phyloP scores from a whole-genome alignment of 108 stramenopile genomes.

The Conticribra guillardii region DNA sequence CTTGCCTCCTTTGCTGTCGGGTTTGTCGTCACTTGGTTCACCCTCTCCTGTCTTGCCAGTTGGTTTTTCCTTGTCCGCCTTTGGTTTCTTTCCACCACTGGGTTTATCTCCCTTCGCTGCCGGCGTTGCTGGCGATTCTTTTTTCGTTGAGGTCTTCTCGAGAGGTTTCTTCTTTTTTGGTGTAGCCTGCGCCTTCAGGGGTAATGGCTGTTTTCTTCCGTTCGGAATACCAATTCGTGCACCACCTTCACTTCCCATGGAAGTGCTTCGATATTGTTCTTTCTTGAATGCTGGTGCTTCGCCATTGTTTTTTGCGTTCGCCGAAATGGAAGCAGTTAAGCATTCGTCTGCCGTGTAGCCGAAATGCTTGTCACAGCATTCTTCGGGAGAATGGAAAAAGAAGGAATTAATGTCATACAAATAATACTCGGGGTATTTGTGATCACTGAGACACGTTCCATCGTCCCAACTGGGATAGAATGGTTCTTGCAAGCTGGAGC shows the following conservation, averaged over 20 bases:
- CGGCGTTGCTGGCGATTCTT: not conserved
- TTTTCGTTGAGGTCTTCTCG: conserved; percentile 3
- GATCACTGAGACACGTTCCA: conserved; percentile 34
- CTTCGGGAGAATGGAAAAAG: conserved; percentile 33
- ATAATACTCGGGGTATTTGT: conserved; percentile 35
- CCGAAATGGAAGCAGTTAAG: not conserved
- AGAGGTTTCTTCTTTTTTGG: not conserved
- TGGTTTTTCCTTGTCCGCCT: not conserved
- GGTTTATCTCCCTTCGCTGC: not conserved
- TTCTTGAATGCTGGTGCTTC: not conserved
- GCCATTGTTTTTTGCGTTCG: not conserved
- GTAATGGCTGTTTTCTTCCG: not conserved
- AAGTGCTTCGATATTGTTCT: not conserved
- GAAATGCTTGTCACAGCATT: conserved; percentile 38
- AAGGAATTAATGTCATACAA: conserved; percentile 38
- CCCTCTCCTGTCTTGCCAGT: not conserved
- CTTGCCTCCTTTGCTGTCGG: not conserved
- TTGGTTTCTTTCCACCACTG: not conserved
- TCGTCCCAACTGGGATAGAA: conserved; percentile 32
- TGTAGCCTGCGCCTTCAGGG: not conserved
- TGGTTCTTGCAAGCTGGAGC: conserved; percentile 8
- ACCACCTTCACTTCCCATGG: not conserved
- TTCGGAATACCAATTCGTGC: not conserved
- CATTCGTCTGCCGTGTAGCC: conserved; percentile 15
- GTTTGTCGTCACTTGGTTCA: not conserved